A percentile compares a stretch with the other conserved stretches of the same genome.
Conservation (phyloP, 164 flowering plant species). For the Nelumbo lutea region DNA sequence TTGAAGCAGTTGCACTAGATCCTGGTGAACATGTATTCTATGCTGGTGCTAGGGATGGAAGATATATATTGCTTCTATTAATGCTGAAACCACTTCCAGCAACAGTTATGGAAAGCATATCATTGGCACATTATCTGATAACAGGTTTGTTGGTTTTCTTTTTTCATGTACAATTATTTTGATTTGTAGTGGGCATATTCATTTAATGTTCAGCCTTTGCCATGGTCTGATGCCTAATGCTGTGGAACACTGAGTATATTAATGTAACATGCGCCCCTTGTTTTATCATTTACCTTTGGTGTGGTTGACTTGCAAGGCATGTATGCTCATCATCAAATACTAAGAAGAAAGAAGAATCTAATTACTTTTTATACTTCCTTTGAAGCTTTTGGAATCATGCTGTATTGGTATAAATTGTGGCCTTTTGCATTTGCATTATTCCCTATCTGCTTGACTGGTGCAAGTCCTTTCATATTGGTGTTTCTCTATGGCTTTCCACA, state of each 20-base stretch:
- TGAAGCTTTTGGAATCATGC: no score
- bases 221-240: no score
- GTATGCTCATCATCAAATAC: not conserved
- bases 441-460: no score
- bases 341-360: no score
- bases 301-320: not conserved
- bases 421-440: no score
- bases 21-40: constrained; percentile 81
- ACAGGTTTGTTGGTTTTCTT: constrained; percentile 41
- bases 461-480: no score
- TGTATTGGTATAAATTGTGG: no score
- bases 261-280: not conserved
- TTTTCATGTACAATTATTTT: not conserved
- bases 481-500: no score
- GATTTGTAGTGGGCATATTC: not conserved
- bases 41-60: constrained; percentile 83
- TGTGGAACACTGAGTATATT: no score
- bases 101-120: constrained; percentile 58
- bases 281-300: not conserved
- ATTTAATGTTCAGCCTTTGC: not conserved
- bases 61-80: constrained; percentile 69
- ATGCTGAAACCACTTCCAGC: constrained; percentile 38
- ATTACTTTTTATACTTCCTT: no score
- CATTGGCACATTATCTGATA: constrained; percentile 53
- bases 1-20: constrained; percentile 79